These are phyloP conservation scores for Herpetomonas muscarum DNA, from an alignment of 208 protist genomes.

Conservation along the genomic window DNA sequence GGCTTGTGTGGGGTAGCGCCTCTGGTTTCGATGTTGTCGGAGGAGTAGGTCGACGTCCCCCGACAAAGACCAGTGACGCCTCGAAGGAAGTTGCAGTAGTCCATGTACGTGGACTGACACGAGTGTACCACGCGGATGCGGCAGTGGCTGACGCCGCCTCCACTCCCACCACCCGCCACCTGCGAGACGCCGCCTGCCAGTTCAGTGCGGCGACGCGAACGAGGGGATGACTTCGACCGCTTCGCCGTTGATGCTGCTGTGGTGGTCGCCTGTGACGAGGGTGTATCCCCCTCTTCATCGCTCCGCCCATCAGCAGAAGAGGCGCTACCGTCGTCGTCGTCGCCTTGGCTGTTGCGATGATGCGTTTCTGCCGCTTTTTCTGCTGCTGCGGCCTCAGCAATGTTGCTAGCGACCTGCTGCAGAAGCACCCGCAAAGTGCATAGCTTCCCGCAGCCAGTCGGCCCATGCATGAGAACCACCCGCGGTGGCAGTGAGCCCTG, in stretches of 20 bases:
- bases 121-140: not conserved
- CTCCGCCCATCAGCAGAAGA: too few species aligned
- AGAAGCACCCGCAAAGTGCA: slow-evolving; percentile 48
- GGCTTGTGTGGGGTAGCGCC: too few species aligned
- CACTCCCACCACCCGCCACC: too few species aligned
- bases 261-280: too few species aligned
- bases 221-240: too few species aligned
- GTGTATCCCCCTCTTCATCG: too few species aligned
- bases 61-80: not conserved
- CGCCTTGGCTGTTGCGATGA: not conserved
- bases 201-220: too few species aligned
- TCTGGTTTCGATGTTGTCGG: not conserved
- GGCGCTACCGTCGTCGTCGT: not conserved
- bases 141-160: too few species aligned
- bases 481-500: slow-evolving; percentile 17
- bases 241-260: too few species aligned
- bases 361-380: not conserved
- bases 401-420: slow-evolving; percentile 6
- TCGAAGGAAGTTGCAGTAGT: not conserved
- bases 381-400: not conserved
- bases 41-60: not conserved
- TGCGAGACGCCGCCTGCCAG: too few species aligned
- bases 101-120: not conserved
- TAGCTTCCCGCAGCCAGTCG: slow-evolving; percentile 74
- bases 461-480: slow-evolving; percentile 68